These are phyloP conservation scores for Trichoderma atroviride DNA, from an alignment of 2,329 filamentous ascomycete species.

Conservation along the genomic window DNA sequence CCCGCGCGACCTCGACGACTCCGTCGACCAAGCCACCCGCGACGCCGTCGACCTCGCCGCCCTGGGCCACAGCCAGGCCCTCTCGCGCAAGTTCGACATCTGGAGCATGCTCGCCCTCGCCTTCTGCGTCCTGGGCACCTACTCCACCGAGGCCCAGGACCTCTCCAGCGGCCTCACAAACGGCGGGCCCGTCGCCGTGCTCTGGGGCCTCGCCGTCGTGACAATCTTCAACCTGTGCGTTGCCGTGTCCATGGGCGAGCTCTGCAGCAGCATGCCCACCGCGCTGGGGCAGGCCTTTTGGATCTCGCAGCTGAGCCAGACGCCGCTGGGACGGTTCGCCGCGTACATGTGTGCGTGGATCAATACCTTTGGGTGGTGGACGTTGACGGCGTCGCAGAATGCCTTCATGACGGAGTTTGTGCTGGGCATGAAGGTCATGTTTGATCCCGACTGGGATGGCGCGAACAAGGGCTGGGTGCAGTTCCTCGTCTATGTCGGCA, in stretches of 20 bases:
- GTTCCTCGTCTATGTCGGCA: constrained; percentile 58
- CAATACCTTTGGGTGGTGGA: constrained; percentile 63
- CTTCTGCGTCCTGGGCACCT: constrained; percentile 61
- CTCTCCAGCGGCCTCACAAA: constrained; percentile 53
- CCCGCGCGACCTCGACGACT: constrained; percentile 19
- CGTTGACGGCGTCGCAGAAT: constrained; percentile 56
- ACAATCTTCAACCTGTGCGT: constrained; percentile 56
- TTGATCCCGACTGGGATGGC: constrained; percentile 51
- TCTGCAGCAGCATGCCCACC: constrained; percentile 62
- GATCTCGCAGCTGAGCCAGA: constrained; percentile 44
- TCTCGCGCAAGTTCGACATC: constrained; percentile 52
- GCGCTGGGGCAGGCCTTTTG: constrained; percentile 63
- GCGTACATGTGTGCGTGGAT: constrained; percentile 64
- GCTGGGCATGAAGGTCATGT: constrained; percentile 59
- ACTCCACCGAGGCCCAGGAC: constrained; percentile 58
- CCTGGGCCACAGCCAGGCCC: constrained; percentile 45
- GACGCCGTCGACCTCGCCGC: constrained; percentile 47
- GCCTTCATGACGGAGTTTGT: constrained; percentile 63
- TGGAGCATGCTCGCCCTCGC: constrained; percentile 61
- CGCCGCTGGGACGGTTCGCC: constrained; percentile 49
- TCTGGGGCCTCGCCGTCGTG: constrained; percentile 59
- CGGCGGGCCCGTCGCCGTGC: constrained; percentile 56
- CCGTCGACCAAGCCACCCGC: constrained; percentile 36
- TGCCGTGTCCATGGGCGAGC: constrained; percentile 57
- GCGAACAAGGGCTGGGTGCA: constrained; percentile 53